phyloP scores from a whole-genome alignment of 2,329 filamentous ascomycete genomes.

The Dothiorella sarmentorum region DNA sequence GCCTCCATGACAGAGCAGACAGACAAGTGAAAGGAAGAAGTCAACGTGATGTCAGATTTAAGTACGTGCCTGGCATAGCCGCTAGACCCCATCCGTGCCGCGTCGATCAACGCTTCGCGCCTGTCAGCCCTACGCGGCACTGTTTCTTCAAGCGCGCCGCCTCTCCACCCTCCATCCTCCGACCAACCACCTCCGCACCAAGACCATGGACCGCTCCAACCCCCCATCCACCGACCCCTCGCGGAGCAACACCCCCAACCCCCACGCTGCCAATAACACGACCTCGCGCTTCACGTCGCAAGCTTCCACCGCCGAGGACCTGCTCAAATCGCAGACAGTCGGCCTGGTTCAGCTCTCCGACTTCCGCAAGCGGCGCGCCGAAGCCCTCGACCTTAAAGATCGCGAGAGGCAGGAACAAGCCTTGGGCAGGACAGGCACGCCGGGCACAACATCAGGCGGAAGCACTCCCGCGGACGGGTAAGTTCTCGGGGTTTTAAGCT shows the following conservation, averaged over 20 bases:
- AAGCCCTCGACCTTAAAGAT: slow-evolving; percentile 88
- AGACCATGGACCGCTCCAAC: slow-evolving; percentile 23
- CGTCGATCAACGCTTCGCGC: not conserved
- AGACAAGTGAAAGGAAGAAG: too few species aligned
- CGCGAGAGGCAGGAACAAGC: slow-evolving; percentile 69
- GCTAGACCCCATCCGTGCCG: slow-evolving; percentile 9
- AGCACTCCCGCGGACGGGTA: slow-evolving; percentile 60
- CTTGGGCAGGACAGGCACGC: too few species aligned
- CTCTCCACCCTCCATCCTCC: not conserved
- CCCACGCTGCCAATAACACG: slow-evolving; percentile 25
- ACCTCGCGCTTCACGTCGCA: slow-evolving; percentile 69
- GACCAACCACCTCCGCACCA: not conserved
- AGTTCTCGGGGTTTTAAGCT: slow-evolving; percentile 28
- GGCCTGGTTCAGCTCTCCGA: slow-evolving; percentile 89
- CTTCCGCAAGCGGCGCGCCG: slow-evolving; percentile 91
- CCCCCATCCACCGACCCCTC: slow-evolving; percentile 25
- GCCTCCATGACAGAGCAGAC: not conserved
- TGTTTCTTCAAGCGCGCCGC: not conserved
- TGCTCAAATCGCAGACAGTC: slow-evolving; percentile 81
- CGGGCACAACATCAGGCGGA: slow-evolving; percentile 45
- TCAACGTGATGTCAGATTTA: slow-evolving; percentile 12
- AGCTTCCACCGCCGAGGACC: slow-evolving; percentile 72
- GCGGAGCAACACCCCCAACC: slow-evolving; percentile 44
- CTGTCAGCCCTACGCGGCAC: slow-evolving; percentile 4
- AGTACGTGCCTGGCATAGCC: slow-evolving; percentile 1